These are phyloP conservation scores for Yamadazyma sp. DNA, from an alignment of 805 yeast genomes.

Conservation along the genomic window DNA sequence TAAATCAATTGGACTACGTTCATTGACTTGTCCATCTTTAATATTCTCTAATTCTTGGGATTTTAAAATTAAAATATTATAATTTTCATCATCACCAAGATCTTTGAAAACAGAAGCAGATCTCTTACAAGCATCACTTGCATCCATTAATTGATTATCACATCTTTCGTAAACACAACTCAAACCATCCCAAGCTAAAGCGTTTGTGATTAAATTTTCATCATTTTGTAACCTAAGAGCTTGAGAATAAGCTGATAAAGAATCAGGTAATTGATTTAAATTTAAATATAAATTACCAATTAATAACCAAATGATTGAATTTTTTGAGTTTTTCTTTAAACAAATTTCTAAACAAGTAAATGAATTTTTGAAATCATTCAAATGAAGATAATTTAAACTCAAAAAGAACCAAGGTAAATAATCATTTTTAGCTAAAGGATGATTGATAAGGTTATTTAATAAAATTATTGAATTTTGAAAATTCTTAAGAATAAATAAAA, in stretches of 20 bases:
- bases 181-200: constrained; percentile 65
- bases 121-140: constrained; percentile 55
- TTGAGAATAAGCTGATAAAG: constrained; percentile 65
- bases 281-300: constrained; percentile 60
- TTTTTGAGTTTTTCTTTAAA: constrained; percentile 47
- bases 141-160: constrained; percentile 57
- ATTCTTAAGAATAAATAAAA: neutral
- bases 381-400: constrained; percentile 49
- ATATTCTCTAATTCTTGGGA: neutral
- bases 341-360: constrained; percentile 57
- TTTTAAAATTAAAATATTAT: neutral
- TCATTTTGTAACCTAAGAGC: constrained; percentile 53
- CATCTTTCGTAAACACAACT: constrained; percentile 62
- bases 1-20: constrained; percentile 47
- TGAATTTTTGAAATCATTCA: constrained; percentile 48
- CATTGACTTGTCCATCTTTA: constrained; percentile 12
- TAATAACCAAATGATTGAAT: constrained; percentile 65
- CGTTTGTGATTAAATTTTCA: constrained; percentile 45
- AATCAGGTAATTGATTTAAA: constrained; percentile 60
- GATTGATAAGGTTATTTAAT: constrained; percentile 8
- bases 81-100: constrained; percentile 39
- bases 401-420: constrained; percentile 57
- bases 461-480: constrained; percentile 2
- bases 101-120: constrained; percentile 49
- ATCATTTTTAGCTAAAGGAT: constrained; percentile 30